Evolutionary conservation across 2,329 filamentous ascomycete genomes (phyloP).

Genomic region (Diplodia sapinea): DNA sequence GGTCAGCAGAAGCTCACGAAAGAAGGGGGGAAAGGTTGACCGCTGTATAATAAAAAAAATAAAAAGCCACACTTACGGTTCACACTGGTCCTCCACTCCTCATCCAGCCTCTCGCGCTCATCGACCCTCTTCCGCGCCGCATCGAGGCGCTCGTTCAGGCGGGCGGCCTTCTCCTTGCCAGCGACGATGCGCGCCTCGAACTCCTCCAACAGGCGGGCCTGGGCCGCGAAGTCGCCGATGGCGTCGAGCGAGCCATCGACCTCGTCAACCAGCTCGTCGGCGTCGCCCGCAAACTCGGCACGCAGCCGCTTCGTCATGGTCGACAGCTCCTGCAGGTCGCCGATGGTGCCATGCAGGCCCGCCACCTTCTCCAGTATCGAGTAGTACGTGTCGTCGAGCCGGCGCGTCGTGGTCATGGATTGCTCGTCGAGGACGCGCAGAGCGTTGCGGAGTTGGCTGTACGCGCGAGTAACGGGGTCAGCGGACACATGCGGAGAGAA

Average conservation of each 20-base stretch:
- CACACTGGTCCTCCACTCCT: constrained; percentile 46
- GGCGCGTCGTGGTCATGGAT: constrained; percentile 67
- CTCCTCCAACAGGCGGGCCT: constrained; percentile 66
- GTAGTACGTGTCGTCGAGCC: constrained; percentile 76
- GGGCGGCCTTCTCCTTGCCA: constrained; percentile 65
- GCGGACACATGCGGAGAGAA: background rate
- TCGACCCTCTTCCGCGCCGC: constrained; percentile 68
- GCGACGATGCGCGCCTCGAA: constrained; percentile 67
- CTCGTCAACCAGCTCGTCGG: constrained; percentile 65
- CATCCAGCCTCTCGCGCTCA: constrained; percentile 70
- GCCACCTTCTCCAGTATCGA: constrained; percentile 72
- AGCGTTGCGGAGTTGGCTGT: constrained; percentile 48
- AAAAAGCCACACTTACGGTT: constrained; percentile 27
- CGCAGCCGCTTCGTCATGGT: constrained; percentile 64
- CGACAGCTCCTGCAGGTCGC: constrained; percentile 70
- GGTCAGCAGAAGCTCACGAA: background rate
- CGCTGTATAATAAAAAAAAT: no score
- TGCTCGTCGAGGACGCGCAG: constrained; percentile 60
- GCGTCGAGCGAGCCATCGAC: constrained; percentile 64
- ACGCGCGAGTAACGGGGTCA: background rate
- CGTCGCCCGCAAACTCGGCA: constrained; percentile 64
- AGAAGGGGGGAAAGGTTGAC: background rate
- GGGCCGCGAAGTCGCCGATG: constrained; percentile 67
- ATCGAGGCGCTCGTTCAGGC: constrained; percentile 68
- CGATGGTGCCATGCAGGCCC: constrained; percentile 67